Evolutionary conservation across 2,329 filamentous ascomycete species (phyloP).

Genomic region (Penicillium sp.): DNA sequence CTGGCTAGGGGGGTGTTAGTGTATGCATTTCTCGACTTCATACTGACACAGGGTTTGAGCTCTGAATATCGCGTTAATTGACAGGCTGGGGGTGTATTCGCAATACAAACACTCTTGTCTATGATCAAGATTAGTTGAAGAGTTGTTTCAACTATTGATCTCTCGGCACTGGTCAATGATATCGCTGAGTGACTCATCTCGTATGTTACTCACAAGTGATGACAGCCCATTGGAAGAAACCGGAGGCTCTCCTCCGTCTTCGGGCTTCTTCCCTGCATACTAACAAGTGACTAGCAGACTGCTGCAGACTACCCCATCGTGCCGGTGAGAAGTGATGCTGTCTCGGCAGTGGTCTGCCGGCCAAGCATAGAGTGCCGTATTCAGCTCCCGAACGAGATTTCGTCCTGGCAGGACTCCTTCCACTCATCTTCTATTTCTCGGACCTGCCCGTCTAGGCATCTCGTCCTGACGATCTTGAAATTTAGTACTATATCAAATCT

Average conservation of each 20-base stretch:
- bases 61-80: too few relatives aligned
- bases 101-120: background rate
- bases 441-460: slow-evolving; percentile 20
- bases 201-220: background rate
- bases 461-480: background rate
- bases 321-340: background rate
- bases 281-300: background rate
- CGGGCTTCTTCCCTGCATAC: slow-evolving; percentile 63
- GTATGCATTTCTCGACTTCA: background rate
- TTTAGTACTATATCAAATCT: background rate
- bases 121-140: background rate
- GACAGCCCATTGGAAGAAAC: background rate
- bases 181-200: background rate
- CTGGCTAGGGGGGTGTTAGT: background rate
- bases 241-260: slow-evolving; percentile 6
- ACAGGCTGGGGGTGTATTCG: too few relatives aligned
- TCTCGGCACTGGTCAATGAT: background rate
- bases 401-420: slow-evolving; percentile 33
- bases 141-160: background rate
- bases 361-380: slow-evolving; percentile 67
- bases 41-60: background rate
- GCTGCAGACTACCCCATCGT: background rate
- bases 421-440: background rate
- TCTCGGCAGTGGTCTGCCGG: background rate
- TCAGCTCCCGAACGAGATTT: slow-evolving; percentile 76